Base-by-base conservation (phyloP, 441 rosid genomes). In the Sinapis alba region DNA sequence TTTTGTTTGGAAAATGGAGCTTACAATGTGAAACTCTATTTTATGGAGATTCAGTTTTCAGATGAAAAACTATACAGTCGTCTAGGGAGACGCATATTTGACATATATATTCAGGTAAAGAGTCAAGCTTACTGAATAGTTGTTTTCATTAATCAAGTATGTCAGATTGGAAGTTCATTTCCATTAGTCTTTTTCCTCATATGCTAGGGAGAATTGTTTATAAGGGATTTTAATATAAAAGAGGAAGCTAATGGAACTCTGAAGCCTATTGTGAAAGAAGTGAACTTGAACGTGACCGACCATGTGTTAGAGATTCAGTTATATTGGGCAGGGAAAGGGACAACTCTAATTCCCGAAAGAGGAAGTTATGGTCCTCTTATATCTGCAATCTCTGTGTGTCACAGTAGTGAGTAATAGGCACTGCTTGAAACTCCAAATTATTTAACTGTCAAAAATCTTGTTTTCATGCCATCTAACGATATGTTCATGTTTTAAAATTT, bases 391-490 rank as follows among this genome's bases (percentile, higher is more conserved):
- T 34, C 41, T 10, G 8, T 34, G 13, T 34, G 41, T 34, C 41
- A 34, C 41, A 34, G 12, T 34, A 34, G 41, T 34, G 8, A 34
- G 41, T 34, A 34, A 8, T 3, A 34, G 12, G 8, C 11, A 34
- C 41, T 34, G 11, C 13, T 34, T 34, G 34, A 30, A 30, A 30
- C 41, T 34, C 12, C 41, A 34, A 34, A 8, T 34, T 34, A 8
- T 34, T 34, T 34, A 34, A 34, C 41, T 34, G 12, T 34, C 41
- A 34, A 34, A 10, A 12, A 8, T 34, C 12, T 8, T 82, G 86
- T 64, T 75, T 81, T 71, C 67, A 10, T 28, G 7, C 68, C 13
- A 45, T 10, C 41, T 34, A 34, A 34, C 41, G 41, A 34, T 34
- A 34, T 34, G 3, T 34, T 34, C 36, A 34, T 34, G 12, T 34